Evolutionary conservation across 2,329 filamentous ascomycete species (phyloP), one percentile per base, ranked within the genome.

Genomic region (Penicillium sp.): DNA sequence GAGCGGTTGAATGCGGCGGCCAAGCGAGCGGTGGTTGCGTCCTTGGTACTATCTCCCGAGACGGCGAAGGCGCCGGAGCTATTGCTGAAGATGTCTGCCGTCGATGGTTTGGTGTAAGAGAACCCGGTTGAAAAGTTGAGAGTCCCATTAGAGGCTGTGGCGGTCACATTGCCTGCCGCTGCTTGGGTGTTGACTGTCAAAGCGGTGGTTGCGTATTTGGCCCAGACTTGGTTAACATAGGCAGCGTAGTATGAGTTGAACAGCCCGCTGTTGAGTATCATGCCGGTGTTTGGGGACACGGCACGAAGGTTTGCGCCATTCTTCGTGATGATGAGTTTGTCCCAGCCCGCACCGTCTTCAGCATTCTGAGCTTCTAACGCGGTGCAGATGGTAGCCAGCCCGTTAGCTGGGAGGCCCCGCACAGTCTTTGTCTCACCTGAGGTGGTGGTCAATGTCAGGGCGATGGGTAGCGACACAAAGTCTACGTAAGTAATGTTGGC

Each of bases 401-500:
- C 83, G 53, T 80, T 69, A 1, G 74, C 51, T 0, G 71, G 65
- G 69, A 86, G 78, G 6, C 85, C 85, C 1, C 72, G 67, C n/a
- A 85, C 70, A 35, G 72, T 68, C 55, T 80, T 74, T 2, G 70
- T 68, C 0, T 49, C 59, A n/a, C 74, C 74, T 11, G 66, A 62
- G 1, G 56, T 60, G 4, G 68, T 72, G 34, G 69, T 68, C 9
- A 82, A 68, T 4, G 73, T 71, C 51, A 82, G 65, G 1, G 78
- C 76, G 42, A 85, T 76, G n/a, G 84, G 82, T 55, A 85, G 63
- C 57, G 69, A 70, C 51, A 89, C 78, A 67, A 90, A 90, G 70
- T 90, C 86, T 43, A 90, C 87, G 63, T 85, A 84, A 51, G 76
- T 81, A 57, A 90, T 82, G 57, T 86, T 86, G 56, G 79, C 81